Conservation (phyloP, 768 basidiomycete species). For the Russula ochroleuca region DNA sequence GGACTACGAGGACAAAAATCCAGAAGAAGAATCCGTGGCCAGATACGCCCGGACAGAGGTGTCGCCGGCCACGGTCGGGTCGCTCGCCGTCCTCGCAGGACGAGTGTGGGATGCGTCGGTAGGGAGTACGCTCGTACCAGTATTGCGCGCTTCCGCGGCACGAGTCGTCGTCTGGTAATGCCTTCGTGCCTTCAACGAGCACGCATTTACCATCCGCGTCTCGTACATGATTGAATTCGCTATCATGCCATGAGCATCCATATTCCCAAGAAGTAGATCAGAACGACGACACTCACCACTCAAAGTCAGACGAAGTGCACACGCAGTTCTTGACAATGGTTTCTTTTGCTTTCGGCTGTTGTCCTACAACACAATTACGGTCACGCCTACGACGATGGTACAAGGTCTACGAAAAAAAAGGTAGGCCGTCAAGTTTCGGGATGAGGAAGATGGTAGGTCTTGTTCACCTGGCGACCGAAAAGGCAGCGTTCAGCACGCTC, state of each 20-base stretch:
- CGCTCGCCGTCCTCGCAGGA: slow-evolving; percentile 76
- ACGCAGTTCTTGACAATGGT: slow-evolving; percentile 64
- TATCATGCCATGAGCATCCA: slow-evolving; percentile 32
- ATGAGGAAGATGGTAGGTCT: too few species aligned
- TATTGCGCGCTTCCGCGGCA: slow-evolving; percentile 62
- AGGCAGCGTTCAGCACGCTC: slow-evolving; percentile 83
- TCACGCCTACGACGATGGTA: slow-evolving; percentile 85
- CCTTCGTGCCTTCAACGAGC: slow-evolving; percentile 60
- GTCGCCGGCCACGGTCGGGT: slow-evolving; percentile 68
- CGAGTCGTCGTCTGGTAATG: slow-evolving; percentile 57
- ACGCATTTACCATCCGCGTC: slow-evolving; percentile 71
- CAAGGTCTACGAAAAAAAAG: slow-evolving; percentile 53
- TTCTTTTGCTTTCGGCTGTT: slow-evolving; percentile 49
- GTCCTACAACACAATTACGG: slow-evolving; percentile 79
- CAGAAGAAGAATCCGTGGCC: slow-evolving; percentile 80
- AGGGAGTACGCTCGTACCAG: slow-evolving; percentile 93
- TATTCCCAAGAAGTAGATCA: neutral
- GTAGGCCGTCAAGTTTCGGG: neutral
- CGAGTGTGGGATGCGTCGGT: slow-evolving; percentile 88
- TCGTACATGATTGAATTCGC: slow-evolving; percentile 89
- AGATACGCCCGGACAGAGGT: slow-evolving; percentile 78
- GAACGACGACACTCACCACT: slow-evolving; percentile 61
- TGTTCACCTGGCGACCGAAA: slow-evolving; percentile 80
- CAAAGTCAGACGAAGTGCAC: slow-evolving; percentile 77
- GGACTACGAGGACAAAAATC: slow-evolving; percentile 69